phyloP scores from a whole-genome alignment of 1,139 yeast genomes.

The Taphrina deformans region DNA sequence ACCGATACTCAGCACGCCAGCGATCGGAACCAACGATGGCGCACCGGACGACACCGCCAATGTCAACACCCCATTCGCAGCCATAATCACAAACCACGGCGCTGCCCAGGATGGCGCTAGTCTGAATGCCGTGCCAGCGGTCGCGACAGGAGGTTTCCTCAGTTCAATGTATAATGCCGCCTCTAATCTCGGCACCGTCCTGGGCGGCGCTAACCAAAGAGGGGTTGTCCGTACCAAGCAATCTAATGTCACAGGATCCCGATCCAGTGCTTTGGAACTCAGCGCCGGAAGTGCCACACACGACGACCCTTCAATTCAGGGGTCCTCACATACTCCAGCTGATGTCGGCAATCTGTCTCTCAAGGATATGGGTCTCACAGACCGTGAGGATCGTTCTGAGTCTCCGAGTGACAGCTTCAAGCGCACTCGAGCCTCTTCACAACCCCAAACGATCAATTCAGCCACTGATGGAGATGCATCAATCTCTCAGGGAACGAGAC shows the following conservation, averaged over 20 bases:
- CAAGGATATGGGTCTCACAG: slow-evolving; percentile 15
- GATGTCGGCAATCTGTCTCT: slow-evolving; percentile 1
- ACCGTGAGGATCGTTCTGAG: neutral
- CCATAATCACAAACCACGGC: neutral
- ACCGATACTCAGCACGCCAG: neutral
- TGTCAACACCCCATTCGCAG: neutral
- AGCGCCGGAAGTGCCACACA: neutral
- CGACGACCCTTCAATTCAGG: neutral
- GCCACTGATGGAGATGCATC: neutral
- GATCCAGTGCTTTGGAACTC: neutral
- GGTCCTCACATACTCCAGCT: neutral
- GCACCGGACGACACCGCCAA: neutral
- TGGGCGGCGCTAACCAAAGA: neutral
- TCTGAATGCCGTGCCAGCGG: neutral
- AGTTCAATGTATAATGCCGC: slow-evolving; percentile 11
- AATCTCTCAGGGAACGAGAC: neutral
- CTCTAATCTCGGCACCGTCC: slow-evolving; percentile 9
- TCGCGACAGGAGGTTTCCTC: slow-evolving; percentile 10
- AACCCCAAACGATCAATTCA: neutral
- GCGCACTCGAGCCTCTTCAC: neutral
- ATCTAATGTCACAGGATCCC: neutral
- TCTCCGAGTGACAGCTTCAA: neutral
- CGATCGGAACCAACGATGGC: neutral
- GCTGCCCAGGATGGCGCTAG: neutral
- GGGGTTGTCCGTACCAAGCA: neutral